Evolutionary conservation across 2,329 filamentous ascomycete genomes (phyloP).

Genomic region (Harringtonia lauricola): DNA sequence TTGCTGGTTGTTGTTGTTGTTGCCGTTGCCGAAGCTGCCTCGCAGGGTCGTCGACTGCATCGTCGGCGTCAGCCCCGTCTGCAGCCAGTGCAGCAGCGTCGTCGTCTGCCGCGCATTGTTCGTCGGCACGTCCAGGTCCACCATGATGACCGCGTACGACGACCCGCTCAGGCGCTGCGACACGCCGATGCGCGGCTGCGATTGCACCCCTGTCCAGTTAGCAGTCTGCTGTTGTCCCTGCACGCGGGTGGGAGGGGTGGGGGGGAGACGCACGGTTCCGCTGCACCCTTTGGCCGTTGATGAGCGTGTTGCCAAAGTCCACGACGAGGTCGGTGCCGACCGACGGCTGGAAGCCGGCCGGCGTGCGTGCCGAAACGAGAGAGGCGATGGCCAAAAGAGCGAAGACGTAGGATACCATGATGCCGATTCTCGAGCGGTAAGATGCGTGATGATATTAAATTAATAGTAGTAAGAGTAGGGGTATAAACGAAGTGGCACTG

Average conservation of each 20-base stretch:
- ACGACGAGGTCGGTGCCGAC: constrained; percentile 27
- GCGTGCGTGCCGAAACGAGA: constrained; percentile 24
- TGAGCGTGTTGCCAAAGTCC: constrained; percentile 23
- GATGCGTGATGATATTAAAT: not conserved
- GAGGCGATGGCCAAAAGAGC: constrained; percentile 14
- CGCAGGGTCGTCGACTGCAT: constrained; percentile 12
- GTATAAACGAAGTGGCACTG: constrained; percentile 2
- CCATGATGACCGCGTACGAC: constrained; percentile 30
- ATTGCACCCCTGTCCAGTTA: constrained; percentile 1
- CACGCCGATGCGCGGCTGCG: constrained; percentile 15
- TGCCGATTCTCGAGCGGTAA: not conserved
- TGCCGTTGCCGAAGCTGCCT: constrained; percentile 7
- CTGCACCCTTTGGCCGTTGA: constrained; percentile 26
- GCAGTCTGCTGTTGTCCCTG: not conserved
- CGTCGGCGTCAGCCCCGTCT: constrained; percentile 24
- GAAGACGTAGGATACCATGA: constrained; percentile 13
- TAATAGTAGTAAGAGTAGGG: not conserved
- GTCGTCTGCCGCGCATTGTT: constrained; percentile 21
- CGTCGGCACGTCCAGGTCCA: constrained; percentile 36
- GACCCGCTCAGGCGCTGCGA: constrained; percentile 24
- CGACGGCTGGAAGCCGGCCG: constrained; percentile 27
- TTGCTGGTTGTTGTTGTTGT: no score
- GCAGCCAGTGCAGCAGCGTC: constrained; percentile 32
- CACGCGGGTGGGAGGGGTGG: not conserved
- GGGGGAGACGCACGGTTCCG: constrained; percentile 21